These are phyloP conservation scores for Candida albicans DNA, from an alignment of 1,139 yeast species.

Conservation along the genomic window DNA sequence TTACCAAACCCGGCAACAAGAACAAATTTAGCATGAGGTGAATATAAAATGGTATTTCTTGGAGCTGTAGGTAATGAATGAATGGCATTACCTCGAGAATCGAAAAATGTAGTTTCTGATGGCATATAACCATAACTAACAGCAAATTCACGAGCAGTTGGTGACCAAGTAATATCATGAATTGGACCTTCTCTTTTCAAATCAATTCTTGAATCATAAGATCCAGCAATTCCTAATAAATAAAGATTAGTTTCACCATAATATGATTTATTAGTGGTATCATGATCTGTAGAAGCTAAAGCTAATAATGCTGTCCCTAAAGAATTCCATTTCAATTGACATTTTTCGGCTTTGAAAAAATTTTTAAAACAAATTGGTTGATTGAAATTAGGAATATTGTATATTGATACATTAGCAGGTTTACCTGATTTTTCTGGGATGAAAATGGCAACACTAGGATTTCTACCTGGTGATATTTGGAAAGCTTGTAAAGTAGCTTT, in stretches of 20 bases:
- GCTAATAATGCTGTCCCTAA: slow-evolving; percentile 94
- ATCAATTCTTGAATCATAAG: slow-evolving; percentile 84
- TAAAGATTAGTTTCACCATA: slow-evolving; percentile 96
- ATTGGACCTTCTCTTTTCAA: slow-evolving; percentile 94
- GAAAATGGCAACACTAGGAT: slow-evolving; percentile 90
- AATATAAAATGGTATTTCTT: slow-evolving; percentile 84
- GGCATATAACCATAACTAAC: slow-evolving; percentile 99
- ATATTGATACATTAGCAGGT: slow-evolving; percentile 87
- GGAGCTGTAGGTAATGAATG: slow-evolving; percentile 85
- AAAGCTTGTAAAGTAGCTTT: slow-evolving; percentile 53
- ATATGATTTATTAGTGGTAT: slow-evolving; percentile 88
- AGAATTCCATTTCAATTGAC: slow-evolving; percentile 89
- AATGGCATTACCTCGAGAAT: slow-evolving; percentile 86
- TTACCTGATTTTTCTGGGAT: slow-evolving; percentile 81
- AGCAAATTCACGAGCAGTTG: slow-evolving; percentile 94
- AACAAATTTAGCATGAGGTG: slow-evolving; percentile 91
- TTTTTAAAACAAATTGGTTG: slow-evolving; percentile 85
- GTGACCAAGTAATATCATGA: slow-evolving; percentile 97
- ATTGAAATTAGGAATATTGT: slow-evolving; percentile 69
- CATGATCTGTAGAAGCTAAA: slow-evolving; percentile 93
- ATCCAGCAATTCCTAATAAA: slow-evolving; percentile 86
- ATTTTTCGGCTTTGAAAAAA: slow-evolving; percentile 93
- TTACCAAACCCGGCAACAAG: slow-evolving; percentile 98
- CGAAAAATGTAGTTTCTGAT: slow-evolving; percentile 90
- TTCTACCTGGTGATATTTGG: slow-evolving; percentile 80